Conservation (phyloP, 805 yeast species). For the Wickerhamomyces silvicola region DNA sequence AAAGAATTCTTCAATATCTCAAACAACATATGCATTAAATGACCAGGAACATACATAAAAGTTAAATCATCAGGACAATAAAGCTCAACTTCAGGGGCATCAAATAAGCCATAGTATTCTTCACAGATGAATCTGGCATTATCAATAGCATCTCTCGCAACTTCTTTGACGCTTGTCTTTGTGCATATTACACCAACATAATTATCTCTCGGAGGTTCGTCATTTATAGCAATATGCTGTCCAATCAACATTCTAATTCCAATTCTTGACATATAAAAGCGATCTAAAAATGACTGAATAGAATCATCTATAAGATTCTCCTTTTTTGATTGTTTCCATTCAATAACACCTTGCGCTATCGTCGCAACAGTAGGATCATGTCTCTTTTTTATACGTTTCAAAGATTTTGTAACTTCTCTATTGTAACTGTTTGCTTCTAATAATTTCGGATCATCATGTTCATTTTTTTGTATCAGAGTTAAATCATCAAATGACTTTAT, state of each 20-base stretch:
- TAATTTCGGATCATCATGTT: slow-evolving; percentile 21
- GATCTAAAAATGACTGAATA: slow-evolving; percentile 74
- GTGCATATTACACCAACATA: slow-evolving; percentile 89
- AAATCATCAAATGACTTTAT: slow-evolving; percentile 85
- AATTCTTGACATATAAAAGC: slow-evolving; percentile 84
- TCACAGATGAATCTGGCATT: slow-evolving; percentile 88
- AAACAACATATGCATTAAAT: slow-evolving; percentile 83
- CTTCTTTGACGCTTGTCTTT: slow-evolving; percentile 74
- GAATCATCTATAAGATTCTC: slow-evolving; percentile 56
- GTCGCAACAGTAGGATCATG: slow-evolving; percentile 94
- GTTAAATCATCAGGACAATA: slow-evolving; percentile 60
- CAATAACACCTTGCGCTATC: slow-evolving; percentile 86
- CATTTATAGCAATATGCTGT: slow-evolving; percentile 82
- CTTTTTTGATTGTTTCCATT: slow-evolving; percentile 61
- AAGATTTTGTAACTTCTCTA: slow-evolving; percentile 54
- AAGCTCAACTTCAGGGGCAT: slow-evolving; percentile 77
- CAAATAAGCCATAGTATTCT: slow-evolving; percentile 81
- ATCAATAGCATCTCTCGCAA: slow-evolving; percentile 83
- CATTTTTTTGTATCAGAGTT: slow-evolving; percentile 36
- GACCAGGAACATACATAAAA: slow-evolving; percentile 92
- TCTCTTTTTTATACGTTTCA: slow-evolving; percentile 67
- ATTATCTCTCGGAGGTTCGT: slow-evolving; percentile 55
- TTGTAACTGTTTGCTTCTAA: slow-evolving; percentile 69
- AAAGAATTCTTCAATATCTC: slow-evolving; percentile 83
- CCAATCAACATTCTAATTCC: slow-evolving; percentile 93